Base-by-base conservation (phyloP, 2,329 filamentous ascomycete genomes). In the Aureobasidium lini region DNA sequence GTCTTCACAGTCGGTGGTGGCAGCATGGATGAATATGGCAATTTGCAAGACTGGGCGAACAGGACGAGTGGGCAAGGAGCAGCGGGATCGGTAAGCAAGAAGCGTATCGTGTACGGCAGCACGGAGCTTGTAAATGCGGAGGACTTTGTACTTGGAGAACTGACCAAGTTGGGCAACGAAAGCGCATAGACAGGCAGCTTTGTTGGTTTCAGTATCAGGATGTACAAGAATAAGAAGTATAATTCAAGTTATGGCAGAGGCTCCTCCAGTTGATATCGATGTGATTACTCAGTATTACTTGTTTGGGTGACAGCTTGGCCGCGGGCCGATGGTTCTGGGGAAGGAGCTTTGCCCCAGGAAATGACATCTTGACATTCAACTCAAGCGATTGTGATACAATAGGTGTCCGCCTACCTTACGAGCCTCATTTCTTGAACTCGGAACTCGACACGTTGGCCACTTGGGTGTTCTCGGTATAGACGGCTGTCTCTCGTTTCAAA, bases 11-110 rank as follows among this genome's bases (percentile, higher is more conserved):
- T 74, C 9, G 94, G 94, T 4, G 94, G 95, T 48, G 94, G 94
- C 43, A 96, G 91, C 71, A 97, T 99, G 89, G 94, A 99, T 67
- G 94, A 99, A 72, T 99, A 97, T 71, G 93, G 92, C 18, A 99
- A 99, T 73, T 72, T 99, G 71, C 90, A 96, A 71, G 94, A 97
- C 70, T 99, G 94, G 94, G 90, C 93, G 5, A 85, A 84, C 72
- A 82, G 93, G 64, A 91, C 90, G 4, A 80, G 76, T 49, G 84
- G 84, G 13, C 75, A 75, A 37, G 78, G 77, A 43, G 76, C 74
- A 13, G 75, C 77, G 6, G 71, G 76, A 50, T 75, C 75, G 9
- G 81, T 84, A 8, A 81, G 84, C 23, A 87, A 84, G 72, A 88
- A 89, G 74, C 82, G 91, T 64, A 88, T 99, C 9, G 89, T 97